These are phyloP conservation scores for Urostyla sp. DNA, from an alignment of 73 alveolate genomes.

Conservation along the genomic window DNA sequence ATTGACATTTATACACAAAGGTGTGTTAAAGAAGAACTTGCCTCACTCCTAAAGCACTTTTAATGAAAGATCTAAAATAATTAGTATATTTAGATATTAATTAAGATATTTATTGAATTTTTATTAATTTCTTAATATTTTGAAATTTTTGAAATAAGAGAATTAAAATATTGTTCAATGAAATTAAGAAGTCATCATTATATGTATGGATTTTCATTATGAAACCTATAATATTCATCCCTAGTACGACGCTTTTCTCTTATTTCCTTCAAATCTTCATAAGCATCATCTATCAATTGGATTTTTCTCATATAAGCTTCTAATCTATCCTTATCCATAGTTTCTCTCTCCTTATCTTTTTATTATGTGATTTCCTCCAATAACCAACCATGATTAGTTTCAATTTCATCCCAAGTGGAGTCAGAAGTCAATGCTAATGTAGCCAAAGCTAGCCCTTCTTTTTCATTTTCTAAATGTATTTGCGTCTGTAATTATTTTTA, in stretches of 20 bases:
- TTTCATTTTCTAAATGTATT: background rate
- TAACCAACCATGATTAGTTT: slow-evolving; percentile 1
- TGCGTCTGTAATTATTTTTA: background rate
- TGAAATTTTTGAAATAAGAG: no score
- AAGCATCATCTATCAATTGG: slow-evolving; percentile 1
- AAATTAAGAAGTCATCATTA: no score
- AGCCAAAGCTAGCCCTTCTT: slow-evolving; percentile 14
- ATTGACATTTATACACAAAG: no score
- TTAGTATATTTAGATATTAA: no score
- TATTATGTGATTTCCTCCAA: background rate
- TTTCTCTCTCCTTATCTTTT: background rate
- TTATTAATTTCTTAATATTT: no score
- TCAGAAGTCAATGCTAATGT: background rate
- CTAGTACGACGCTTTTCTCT: background rate
- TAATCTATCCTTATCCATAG: background rate
- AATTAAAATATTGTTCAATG: no score
- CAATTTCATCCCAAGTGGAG: slow-evolving; percentile 7
- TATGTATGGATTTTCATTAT: no score
- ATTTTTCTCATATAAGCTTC: background rate
- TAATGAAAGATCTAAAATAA: no score
- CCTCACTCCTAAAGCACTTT: no score
- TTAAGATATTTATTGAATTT: no score
- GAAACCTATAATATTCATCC: no score
- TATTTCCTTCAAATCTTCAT: slow-evolving; percentile 38
- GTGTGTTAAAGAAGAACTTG: no score